Percentiles rank a stretch among this genome's conserved stretches.
phyloP scores from a whole-genome alignment of 108 stramenopile genomes.

The Aurantiochytrium sp. region DNA sequence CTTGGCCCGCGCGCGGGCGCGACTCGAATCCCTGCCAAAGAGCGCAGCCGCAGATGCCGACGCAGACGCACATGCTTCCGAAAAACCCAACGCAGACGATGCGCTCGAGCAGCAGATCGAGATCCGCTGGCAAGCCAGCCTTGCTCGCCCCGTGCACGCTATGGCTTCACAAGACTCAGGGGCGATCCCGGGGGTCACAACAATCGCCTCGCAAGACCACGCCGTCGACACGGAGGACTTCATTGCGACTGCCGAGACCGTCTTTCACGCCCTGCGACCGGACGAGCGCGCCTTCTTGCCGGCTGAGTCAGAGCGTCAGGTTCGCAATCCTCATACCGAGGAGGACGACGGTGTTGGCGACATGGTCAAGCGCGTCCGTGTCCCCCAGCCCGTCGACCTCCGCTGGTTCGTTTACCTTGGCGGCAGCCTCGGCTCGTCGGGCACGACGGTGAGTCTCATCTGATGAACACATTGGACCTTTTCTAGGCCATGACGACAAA shows the following conservation, averaged over 20 bases:
- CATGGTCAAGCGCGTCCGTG: neutral
- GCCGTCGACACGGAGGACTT: neutral
- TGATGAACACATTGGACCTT: no score
- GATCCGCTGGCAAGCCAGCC: no score
- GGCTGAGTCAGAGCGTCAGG: neutral
- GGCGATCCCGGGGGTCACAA: neutral
- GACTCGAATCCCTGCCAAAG: no score
- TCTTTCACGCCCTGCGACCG: neutral
- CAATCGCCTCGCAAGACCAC: neutral
- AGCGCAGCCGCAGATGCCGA: no score
- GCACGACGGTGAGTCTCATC: no score
- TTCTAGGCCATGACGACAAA: no score
- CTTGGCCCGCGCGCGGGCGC: neutral
- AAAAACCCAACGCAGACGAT: no score
- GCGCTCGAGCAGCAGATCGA: no score
- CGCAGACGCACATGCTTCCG: no score
- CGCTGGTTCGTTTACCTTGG: neutral
- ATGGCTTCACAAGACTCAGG: neutral
- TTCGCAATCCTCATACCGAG: neutral
- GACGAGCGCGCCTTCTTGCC: neutral
- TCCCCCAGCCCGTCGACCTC: conserved; percentile 1
- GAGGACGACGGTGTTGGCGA: neutral
- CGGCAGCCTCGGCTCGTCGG: neutral
- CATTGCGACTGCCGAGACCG: neutral
- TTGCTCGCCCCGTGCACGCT: no score